Evolutionary conservation across 768 basidiomycete species (phyloP).

Genomic region (Neoboletus brunneissimus): DNA sequence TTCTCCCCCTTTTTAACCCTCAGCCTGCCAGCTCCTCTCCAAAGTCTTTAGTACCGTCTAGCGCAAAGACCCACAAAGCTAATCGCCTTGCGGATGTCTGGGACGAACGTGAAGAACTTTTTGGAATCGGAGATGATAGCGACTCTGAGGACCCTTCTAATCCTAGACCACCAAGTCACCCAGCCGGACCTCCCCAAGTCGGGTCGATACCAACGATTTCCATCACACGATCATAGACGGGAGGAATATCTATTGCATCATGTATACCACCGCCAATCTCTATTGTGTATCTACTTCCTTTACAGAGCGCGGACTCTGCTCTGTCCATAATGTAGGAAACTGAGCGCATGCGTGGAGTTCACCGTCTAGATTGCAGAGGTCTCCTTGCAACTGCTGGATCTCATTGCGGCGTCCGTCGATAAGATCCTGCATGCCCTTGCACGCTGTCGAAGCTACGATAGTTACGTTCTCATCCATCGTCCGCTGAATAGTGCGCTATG

Average conservation of each 20-base stretch:
- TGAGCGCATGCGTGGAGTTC: conserved; percentile 25
- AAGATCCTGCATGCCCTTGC: conserved; percentile 42
- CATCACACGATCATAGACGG: conserved; percentile 24
- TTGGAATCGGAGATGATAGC: conserved; percentile 63
- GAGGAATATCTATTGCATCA: conserved; percentile 21
- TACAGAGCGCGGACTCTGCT: neutral
- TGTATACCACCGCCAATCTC: conserved; percentile 27
- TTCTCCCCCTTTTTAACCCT: conserved; percentile 51
- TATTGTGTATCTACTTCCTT: conserved; percentile 11
- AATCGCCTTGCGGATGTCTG: conserved; percentile 59
- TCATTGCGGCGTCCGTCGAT: conserved; percentile 43
- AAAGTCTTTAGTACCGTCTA: conserved; percentile 22
- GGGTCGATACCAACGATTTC: conserved; percentile 28
- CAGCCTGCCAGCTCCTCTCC: conserved; percentile 10
- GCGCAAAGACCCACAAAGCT: conserved; percentile 32
- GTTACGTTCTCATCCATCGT: conserved; percentile 52
- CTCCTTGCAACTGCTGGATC: conserved; percentile 41
- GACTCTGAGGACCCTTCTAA: conserved; percentile 46
- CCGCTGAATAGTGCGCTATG: conserved; percentile 45
- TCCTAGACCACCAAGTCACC: conserved; percentile 2
- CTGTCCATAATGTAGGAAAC: conserved; percentile 9
- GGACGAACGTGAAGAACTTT: conserved; percentile 77
- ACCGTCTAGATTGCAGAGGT: conserved; percentile 40
- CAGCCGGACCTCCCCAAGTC: conserved; percentile 2
- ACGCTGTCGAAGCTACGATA: conserved; percentile 49